Conservation (phyloP, 2,329 filamentous ascomycete species). For the Aspergillus sp. region DNA sequence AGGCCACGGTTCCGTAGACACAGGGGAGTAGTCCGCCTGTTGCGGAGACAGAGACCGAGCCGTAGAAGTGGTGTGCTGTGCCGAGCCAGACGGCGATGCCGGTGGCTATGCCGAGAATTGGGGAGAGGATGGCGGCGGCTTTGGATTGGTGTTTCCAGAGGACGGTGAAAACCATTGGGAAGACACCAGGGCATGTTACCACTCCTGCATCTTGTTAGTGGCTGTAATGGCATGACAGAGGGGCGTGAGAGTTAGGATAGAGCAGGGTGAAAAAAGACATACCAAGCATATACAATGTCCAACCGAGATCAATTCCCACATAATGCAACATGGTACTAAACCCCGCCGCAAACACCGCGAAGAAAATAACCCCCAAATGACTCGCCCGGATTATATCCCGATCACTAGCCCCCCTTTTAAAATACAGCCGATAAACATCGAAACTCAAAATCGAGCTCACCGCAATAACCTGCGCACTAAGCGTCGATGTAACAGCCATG, state of each 20-base stretch:
- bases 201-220: conserved; percentile 30
- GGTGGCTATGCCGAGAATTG: conserved; percentile 45
- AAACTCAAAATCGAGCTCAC: conserved; percentile 50
- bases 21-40: conserved; percentile 47
- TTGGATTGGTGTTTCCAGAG: conserved; percentile 48
- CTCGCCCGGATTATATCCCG: conserved; percentile 46
- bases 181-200: conserved; percentile 48
- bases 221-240: background rate
- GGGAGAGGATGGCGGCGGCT: conserved; percentile 45
- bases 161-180: conserved; percentile 49
- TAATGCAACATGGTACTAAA: conserved; percentile 51
- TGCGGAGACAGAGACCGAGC: conserved; percentile 42
- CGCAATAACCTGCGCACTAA: conserved; percentile 48
- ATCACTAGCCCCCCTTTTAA: conserved; percentile 43
- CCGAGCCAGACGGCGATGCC: conserved; percentile 50
- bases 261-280: background rate
- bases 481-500: conserved; percentile 42
- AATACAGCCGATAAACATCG: conserved; percentile 48
- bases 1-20: conserved; percentile 49
- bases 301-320: conserved; percentile 48
- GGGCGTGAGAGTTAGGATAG: background rate
- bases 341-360: conserved; percentile 45
- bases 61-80: conserved; percentile 41
- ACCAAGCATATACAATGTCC: conserved; percentile 50
- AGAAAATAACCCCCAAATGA: conserved; percentile 49